Evolutionary conservation across 1,284 basidiomycete species (phyloP), one percentile per base, ranked within the genome.

Genomic region (Ceratobasidium theobromae): DNA sequence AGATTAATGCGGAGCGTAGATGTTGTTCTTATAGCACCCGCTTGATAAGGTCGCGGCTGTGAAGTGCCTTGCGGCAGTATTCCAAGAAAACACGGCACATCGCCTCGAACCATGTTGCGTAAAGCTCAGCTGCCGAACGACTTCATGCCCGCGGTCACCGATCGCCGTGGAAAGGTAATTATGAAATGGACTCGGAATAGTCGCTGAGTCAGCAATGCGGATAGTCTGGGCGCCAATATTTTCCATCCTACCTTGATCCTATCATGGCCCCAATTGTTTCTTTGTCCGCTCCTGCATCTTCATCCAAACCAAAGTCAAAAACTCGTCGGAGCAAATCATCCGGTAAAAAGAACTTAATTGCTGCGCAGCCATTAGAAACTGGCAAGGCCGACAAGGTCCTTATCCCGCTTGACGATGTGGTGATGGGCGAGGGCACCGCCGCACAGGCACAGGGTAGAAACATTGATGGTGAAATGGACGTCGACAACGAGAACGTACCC

Each of bases 401-500:
- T 32, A 54, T 54, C n/a, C 62, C 62, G 5, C 38, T 53, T 2
- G 49, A 53, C 62, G 62, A 65, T 53, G 62, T 65, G 16, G 41
- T 65, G 16, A 65, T 65, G 49, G 33, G 38, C 48, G 49, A 23
- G 11, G 28, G n/a, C 28, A n/a, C 38, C 5, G 57, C 16, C 14
- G 40, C 11, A 16, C 35, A 30, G 38, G 45, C 45, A n/a, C n/a
- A n/a, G n/a, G n/a, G n/a, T n/a, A n/a, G n/a, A 4, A 53, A 32
- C 3, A 27, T 16, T 40, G 53, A 57, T 25, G 45, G n/a, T 40
- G 43, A 35, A n/a, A 54, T 46, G 57, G 66, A 67, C 2, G 52
- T 45, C 18, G 66, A 53, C n/a, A 35, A 9, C 23, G 75, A 80
- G 55, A 52, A 32, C 16, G 83, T 80, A 45, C 87, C 88, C n/a